Evolutionary conservation across 768 basidiomycete genomes (phyloP), one percentile per base, ranked within the genome.

Genomic region (Postia placenta): DNA sequence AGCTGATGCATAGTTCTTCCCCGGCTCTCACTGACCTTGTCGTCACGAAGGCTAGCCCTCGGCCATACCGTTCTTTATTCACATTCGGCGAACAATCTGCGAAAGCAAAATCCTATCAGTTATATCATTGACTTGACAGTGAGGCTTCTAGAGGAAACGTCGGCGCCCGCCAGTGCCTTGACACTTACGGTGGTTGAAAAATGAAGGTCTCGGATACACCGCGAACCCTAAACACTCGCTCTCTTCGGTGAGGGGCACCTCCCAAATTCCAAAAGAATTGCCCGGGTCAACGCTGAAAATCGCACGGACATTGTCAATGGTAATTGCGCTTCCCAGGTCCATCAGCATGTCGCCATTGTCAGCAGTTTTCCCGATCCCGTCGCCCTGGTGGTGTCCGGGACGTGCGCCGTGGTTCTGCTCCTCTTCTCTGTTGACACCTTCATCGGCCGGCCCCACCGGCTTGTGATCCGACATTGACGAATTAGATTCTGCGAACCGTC

Each of bases 181-280:
- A 37, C 14, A 53, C 65, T 57, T 28, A 83, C 84, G 73, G 58
- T 86, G 83, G 54, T 86, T 86, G 59, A 85, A 86, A 63, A 79
- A 83, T 17, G 81, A 81, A 0, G 74, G 80, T 42, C 72, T 74
- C 5, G 74, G 62, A 63, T 80, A 85, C 53, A 83, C 69, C 4
- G 74, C 79, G 75, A 80, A 86, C 20, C 83, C 83, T 17, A 84
- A 42, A 59, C 81, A 83, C 79, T 63, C 62, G 38, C 66, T 74
- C 17, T 69, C 70, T 51, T 66, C 65, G 48, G 63, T 63, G 25
- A 63, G 69, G 66, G 61, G 74, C 38, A 50, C 59, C 51, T 85
- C 81, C 79, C 79, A 85, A 40, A 86, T 74, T 14, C 83, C 84
- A 51, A 86, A 85, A 6, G 79, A 74, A 53, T 85, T 85, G 19